phyloP scores from a whole-genome alignment of 345 rosid species.

The Cardamine resedifolia region DNA sequence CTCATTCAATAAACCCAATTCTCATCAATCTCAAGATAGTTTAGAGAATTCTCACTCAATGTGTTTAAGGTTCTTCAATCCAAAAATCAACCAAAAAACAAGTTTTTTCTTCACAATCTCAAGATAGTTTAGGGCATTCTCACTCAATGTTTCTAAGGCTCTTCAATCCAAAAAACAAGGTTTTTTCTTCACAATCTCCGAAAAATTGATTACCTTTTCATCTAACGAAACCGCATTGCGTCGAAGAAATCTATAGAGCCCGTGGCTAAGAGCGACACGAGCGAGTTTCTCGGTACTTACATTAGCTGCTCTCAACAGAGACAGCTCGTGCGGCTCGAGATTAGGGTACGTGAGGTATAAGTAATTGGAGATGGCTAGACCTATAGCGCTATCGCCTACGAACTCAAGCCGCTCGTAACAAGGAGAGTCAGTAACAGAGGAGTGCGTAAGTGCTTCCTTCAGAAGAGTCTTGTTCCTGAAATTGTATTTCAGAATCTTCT shows the following conservation, averaged over 20 bases:
- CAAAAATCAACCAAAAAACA: background rate
- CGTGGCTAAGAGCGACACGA: slow-evolving; percentile 60
- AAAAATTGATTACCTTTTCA: slow-evolving; percentile 42
- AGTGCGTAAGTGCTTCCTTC: slow-evolving; percentile 67
- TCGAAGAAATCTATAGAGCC: slow-evolving; percentile 47
- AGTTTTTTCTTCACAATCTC: background rate
- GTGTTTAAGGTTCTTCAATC: background rate
- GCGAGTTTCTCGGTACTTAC: slow-evolving; percentile 83
- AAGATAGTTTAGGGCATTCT: background rate
- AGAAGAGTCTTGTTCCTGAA: slow-evolving; percentile 53
- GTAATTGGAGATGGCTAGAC: slow-evolving; percentile 50
- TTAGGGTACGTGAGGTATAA: slow-evolving; percentile 52
- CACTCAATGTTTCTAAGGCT: background rate
- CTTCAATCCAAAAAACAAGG: background rate
- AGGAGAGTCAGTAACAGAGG: slow-evolving; percentile 44
- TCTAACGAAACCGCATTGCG: slow-evolving; percentile 50
- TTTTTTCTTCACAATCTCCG: background rate
- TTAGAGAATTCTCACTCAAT: background rate
- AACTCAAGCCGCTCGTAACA: slow-evolving; percentile 81
- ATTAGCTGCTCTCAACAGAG: slow-evolving; percentile 63
- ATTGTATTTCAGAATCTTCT: slow-evolving; percentile 50
- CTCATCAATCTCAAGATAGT: background rate
- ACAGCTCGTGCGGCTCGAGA: slow-evolving; percentile 53
- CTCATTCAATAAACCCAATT: background rate
- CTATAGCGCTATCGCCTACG: slow-evolving; percentile 67